These are phyloP conservation scores for Zygosaccharomyces kombuchaensis DNA, from an alignment of 805 yeast species.

Conservation along the genomic window DNA sequence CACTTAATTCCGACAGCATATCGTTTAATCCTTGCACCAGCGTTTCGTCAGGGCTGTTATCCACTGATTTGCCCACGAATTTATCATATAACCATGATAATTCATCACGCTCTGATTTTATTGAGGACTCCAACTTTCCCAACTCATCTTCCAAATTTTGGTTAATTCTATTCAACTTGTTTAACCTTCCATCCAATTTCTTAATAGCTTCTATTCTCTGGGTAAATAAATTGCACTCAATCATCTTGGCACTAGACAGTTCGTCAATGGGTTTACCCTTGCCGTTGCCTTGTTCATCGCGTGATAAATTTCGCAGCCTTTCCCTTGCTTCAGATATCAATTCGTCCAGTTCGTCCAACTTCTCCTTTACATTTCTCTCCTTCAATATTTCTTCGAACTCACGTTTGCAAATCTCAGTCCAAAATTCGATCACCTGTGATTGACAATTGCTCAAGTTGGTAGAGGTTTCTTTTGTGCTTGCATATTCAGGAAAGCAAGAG, in stretches of 20 bases:
- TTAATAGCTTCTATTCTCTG: conserved; percentile 20
- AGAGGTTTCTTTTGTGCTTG: conserved; percentile 44
- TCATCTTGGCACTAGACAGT: conserved; percentile 24
- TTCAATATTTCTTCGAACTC: conserved; percentile 53
- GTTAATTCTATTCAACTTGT: conserved; percentile 22
- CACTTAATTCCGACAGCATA: conserved; percentile 26
- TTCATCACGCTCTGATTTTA: conserved; percentile 25
- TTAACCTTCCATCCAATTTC: conserved; percentile 25
- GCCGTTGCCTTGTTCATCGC: conserved; percentile 3
- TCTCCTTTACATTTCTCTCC: conserved; percentile 40
- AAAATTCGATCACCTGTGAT: conserved; percentile 48
- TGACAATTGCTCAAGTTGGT: conserved; percentile 46
- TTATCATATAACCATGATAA: conserved; percentile 33
- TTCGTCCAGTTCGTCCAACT: conserved; percentile 38
- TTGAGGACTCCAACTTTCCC: conserved; percentile 14
- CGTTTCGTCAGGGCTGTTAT: conserved; percentile 19
- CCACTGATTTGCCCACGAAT: conserved; percentile 24
- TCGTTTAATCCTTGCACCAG: conserved; percentile 27
- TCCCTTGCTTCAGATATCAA: conserved; percentile 37
- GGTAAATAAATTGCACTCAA: conserved; percentile 25
- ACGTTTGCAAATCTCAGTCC: conserved; percentile 44
- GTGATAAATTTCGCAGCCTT: conserved; percentile 11
- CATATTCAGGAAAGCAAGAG: conserved; percentile 52
- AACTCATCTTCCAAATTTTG: conserved; percentile 24
- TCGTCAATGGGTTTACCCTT: conserved; percentile 19